A percentile compares a stretch with the other conserved stretches of the same genome.
Evolutionary conservation across 2,329 filamentous ascomycete genomes (phyloP).

Genomic region (Fusarium mexicanum): DNA sequence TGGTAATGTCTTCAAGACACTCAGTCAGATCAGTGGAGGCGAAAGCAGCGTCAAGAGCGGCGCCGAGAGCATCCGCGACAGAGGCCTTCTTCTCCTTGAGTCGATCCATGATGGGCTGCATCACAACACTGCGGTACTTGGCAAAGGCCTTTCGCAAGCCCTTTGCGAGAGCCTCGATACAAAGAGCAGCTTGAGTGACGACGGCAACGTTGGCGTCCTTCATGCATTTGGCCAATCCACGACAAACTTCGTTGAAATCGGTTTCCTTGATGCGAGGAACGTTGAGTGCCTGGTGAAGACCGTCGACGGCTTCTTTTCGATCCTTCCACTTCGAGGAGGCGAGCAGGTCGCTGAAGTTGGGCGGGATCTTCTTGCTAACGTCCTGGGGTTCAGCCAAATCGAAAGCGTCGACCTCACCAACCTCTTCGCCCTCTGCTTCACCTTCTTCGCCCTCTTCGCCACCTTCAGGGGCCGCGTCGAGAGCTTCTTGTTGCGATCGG

Average conservation of each 20-base stretch:
- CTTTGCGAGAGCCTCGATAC: constrained; percentile 88
- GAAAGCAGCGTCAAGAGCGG: constrained; percentile 79
- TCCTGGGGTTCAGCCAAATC: constrained; percentile 89
- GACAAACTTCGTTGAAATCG: constrained; percentile 84
- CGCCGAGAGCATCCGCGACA: constrained; percentile 87
- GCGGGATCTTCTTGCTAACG: constrained; percentile 81
- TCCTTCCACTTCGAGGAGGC: constrained; percentile 98
- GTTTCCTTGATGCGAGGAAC: constrained; percentile 92
- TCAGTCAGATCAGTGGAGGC: constrained; percentile 77
- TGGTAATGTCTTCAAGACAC: constrained; percentile 87
- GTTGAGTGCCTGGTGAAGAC: constrained; percentile 78
- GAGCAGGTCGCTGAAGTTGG: constrained; percentile 83
- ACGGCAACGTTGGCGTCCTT: constrained; percentile 98
- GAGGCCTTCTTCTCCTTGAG: constrained; percentile 96
- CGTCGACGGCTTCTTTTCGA: constrained; percentile 91
- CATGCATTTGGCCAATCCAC: constrained; percentile 93
- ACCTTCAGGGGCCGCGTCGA: constrained; percentile 73
- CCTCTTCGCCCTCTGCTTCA: constrained; percentile 61
- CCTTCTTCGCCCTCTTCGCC: constrained; percentile 67
- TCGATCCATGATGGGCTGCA: constrained; percentile 92
- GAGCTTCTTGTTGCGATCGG: constrained; percentile 86
- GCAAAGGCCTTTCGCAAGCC: constrained; percentile 81
- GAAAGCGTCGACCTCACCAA: constrained; percentile 78
- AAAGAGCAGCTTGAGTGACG: constrained; percentile 91
- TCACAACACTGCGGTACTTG: constrained; percentile 82